Evolutionary conservation across 345 rosid species (phyloP).

Genomic region (Balakata baccata): DNA sequence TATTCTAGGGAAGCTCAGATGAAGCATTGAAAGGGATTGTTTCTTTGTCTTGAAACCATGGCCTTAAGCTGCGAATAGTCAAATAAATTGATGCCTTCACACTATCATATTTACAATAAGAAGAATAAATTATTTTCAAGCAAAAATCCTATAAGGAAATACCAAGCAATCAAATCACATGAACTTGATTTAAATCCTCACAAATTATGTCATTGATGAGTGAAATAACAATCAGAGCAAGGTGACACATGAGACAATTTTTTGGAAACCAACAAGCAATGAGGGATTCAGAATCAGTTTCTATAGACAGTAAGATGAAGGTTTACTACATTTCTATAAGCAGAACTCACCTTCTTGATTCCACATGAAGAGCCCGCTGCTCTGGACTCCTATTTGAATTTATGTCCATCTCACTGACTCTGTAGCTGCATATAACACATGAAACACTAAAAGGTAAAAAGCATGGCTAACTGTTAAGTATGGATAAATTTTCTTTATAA

Average conservation of each 20-base stretch:
- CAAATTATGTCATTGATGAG: neutral
- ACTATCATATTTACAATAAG: neutral
- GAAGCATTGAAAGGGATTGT: neutral
- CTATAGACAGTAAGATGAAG: neutral
- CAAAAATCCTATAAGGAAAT: neutral
- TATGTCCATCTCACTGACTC: conserved; percentile 47
- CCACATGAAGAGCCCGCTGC: conserved; percentile 76
- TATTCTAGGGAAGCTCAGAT: neutral
- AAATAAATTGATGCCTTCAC: neutral
- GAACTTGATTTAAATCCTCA: neutral
- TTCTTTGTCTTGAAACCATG: neutral
- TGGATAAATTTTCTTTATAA: conserved; percentile 4
- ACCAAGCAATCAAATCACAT: neutral
- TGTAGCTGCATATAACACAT: conserved; percentile 33
- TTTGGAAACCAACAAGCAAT: neutral
- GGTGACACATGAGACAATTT: neutral
- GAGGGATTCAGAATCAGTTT: neutral
- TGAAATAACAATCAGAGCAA: neutral
- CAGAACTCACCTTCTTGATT: conserved; percentile 59
- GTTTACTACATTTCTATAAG: neutral
- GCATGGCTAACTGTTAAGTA: neutral
- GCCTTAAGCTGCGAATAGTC: neutral
- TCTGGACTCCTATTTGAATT: conserved; percentile 47
- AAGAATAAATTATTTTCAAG: neutral
- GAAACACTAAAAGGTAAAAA: neutral